Base-by-base conservation (phyloP, 306 rosid genomes). In the Senna siamea region DNA sequence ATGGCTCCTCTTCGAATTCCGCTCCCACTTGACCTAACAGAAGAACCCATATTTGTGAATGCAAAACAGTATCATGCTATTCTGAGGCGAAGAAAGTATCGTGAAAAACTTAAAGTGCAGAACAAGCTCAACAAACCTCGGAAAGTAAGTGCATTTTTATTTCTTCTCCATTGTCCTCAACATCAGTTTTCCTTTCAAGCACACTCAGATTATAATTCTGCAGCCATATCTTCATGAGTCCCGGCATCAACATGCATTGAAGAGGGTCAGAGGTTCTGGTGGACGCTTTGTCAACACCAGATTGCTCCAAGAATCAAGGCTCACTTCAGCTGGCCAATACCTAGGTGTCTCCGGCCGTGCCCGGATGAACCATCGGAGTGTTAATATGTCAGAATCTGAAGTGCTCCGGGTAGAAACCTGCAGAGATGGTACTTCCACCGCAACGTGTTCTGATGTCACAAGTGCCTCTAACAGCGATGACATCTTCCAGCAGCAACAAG, bases 11-110 rank as follows among this genome's bases (percentile, higher is more conserved):
- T 54, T 52, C 76, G 93, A 41, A 51, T 88, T 62, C 89, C 88
- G 7, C 80, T 88, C 71, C 93, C 91, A 17, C 79, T 82, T 41
- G 86, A 88, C 72, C 50, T 81, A 4, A 58, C 69, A 5, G 88
- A 88, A 43, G 86, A 80, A 82, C 90, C 97, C 57, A 89, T 90
- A 63, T 93, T 86, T 59, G 98, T 93, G 80, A 93, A 90, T 80
- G 90, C 97, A 14, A 93, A 93, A 81, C 98, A 89, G 73, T 90
- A 90, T 84, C 93, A 83, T 59, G 98, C 97, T 65, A 93, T 93
- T 79, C 86, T 93, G 79, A 82, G 96, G 74, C 91, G 97, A 72
- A 87, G 98, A 73, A 87, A 90, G 67, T 87, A 84, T 4, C 97
- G 98, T 52, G 97, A 96, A 28, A 93, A 87, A 82, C 89, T 87